Conservation (phyloP, 1,139 yeast genomes). For the Taphrina confusa region DNA sequence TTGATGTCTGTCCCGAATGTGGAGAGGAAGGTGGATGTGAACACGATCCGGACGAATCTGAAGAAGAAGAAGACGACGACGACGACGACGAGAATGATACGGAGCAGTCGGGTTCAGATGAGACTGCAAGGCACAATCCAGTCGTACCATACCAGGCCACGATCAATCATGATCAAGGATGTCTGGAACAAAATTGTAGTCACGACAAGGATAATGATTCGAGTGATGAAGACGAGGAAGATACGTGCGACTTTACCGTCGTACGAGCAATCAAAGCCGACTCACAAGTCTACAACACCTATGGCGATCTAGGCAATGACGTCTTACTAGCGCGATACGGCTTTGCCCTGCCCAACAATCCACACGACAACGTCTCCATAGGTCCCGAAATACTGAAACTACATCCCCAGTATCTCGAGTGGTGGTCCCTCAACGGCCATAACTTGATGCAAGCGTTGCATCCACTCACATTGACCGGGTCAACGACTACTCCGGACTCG, state of each 20-base stretch:
- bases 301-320: slow-evolving; percentile 70
- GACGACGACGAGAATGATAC: slow-evolving; percentile 22
- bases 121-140: no score
- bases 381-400: slow-evolving; percentile 4
- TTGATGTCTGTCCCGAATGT: slow-evolving; percentile 70
- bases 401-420: not conserved
- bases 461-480: not conserved
- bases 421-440: slow-evolving; percentile 17
- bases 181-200: not conserved
- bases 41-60: slow-evolving; percentile 71
- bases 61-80: slow-evolving; percentile 41
- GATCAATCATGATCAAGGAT: slow-evolving; percentile 46
- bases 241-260: slow-evolving; percentile 50
- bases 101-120: not conserved
- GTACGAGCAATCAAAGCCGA: slow-evolving; percentile 62
- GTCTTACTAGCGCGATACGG: slow-evolving; percentile 73
- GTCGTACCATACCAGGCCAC: not conserved
- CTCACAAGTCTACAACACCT: slow-evolving; percentile 72
- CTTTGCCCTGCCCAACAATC: slow-evolving; percentile 60
- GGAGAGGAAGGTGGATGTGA: slow-evolving; percentile 58
- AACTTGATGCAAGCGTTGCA: slow-evolving; percentile 5
- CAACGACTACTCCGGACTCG: not conserved
- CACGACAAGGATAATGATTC: slow-evolving; percentile 43
- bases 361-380: slow-evolving; percentile 55
- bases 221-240: slow-evolving; percentile 42